phyloP scores from a whole-genome alignment of 192 early-diverging fungal genomes.

The Coemansia sp. region DNA sequence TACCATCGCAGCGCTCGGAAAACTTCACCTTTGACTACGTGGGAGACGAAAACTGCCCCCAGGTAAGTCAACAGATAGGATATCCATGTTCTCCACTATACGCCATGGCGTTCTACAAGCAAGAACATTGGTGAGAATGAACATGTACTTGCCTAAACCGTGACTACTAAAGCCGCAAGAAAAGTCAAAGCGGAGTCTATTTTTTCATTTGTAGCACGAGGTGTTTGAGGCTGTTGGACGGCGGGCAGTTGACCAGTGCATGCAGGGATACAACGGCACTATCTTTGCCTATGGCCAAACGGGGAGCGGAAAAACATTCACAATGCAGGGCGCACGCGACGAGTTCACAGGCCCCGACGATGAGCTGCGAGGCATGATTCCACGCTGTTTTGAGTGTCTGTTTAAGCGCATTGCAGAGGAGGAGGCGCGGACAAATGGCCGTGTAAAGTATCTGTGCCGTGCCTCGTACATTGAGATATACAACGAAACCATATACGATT shows the following conservation, averaged over 20 bases:
- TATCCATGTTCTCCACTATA: no score
- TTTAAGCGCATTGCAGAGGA: constrained; percentile 58
- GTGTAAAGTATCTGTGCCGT: constrained; percentile 71
- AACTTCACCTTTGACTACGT: constrained; percentile 68
- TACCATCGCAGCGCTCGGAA: constrained; percentile 58
- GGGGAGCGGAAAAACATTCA: constrained; percentile 73
- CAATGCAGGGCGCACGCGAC: constrained; percentile 79
- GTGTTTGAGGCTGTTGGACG: constrained; percentile 58
- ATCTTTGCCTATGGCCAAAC: constrained; percentile 77
- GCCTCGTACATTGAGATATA: constrained; percentile 94
- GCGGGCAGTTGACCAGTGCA: constrained; percentile 64
- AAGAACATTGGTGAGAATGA: no score
- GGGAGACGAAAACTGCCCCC: constrained; percentile 56
- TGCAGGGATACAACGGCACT: constrained; percentile 72
- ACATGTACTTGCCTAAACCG: background rate
- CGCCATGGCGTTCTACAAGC: background rate
- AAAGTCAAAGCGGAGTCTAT: background rate
- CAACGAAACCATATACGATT: constrained; percentile 88
- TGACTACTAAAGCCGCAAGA: background rate
- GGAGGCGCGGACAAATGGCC: constrained; percentile 50
- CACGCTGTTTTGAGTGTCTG: constrained; percentile 62
- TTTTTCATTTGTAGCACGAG: constrained; percentile 11
- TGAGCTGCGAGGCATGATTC: constrained; percentile 65
- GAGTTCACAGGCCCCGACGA: constrained; percentile 69
- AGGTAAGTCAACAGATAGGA: constrained; percentile 13